Evolutionary conservation across 2,329 filamentous ascomycete genomes (phyloP), one percentile per base, ranked within the genome.

Genomic region (Septoria petroselini): DNA sequence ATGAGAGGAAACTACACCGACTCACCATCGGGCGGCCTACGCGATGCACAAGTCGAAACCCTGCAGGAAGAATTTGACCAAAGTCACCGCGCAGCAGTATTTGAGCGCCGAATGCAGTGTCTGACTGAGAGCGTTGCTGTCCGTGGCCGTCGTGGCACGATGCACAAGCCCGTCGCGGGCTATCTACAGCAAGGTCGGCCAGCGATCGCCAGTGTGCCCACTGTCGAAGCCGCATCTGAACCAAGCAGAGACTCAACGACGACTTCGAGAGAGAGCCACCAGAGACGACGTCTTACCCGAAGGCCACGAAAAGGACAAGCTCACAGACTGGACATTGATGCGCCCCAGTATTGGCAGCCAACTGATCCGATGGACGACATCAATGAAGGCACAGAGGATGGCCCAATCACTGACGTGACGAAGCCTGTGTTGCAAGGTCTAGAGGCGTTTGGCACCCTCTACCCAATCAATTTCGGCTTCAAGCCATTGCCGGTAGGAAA

Each of bases 401-500:
- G 39, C 12, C 27, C 38, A 4, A 2, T 23, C 15, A 19, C 46
- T 3, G 17, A 40, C 17, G 33, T 44, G 15, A 41, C 49, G 15
- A 40, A 37, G 31, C 39, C 42, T 5, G 33, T 54, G 2, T 55
- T 73, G 27, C 58, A 70, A 48, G 77, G 75, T 1, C 64, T 83
- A 2, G 71, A 68, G 25, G 67, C 71, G n/a, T 76, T 71, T 57
- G 75, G 74, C 23, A 71, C 71, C 3, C 68, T 68, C 15, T 82
- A 81, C 56, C 65, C 78, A 1, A 69, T 70, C 8, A 74, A 76
- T 53, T 83, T 83, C 50, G 76, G 77, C 43, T 65, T 80, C 7
- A 62, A 62, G 4, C 75, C 77, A 18, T 62, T 83, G 6, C 68
- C 66, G 7, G 53, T 69, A 5, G 79, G 75, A 1, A 80, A 76